Conservation (phyloP, 495 filamentous ascomycete species). For the Daldinia concentrica region DNA sequence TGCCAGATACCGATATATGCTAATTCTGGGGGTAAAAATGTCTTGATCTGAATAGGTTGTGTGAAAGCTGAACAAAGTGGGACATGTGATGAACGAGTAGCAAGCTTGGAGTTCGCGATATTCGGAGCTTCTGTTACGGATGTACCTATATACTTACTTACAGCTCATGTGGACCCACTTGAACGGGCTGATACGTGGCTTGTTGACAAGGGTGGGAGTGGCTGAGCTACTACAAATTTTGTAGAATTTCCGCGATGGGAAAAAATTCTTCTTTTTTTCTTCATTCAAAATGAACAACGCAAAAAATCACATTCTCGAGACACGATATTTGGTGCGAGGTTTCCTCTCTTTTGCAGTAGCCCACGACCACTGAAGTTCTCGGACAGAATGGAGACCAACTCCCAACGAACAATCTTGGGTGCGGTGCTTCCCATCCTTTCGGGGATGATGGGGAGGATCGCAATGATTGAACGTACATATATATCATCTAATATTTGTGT, state of each 20-base stretch:
- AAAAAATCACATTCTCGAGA: conserved; percentile 62
- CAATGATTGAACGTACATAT: conserved; percentile 66
- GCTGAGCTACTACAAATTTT: conserved; percentile 32
- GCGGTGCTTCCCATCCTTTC: conserved; percentile 58
- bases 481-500: neutral
- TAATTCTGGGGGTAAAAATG: neutral
- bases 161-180: neutral
- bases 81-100: conserved; percentile 12
- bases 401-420: conserved; percentile 65
- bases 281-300: conserved; percentile 62
- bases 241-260: conserved; percentile 35
- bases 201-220: neutral
- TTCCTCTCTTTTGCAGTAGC: conserved; percentile 44
- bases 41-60: neutral
- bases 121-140: conserved; percentile 29
- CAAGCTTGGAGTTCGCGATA: conserved; percentile 22
- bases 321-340: conserved; percentile 57
- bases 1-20: conserved; percentile 10
- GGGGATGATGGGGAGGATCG: conserved; percentile 58
- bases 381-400: conserved; percentile 64
- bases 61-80: conserved; percentile 4
- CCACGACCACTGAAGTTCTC: conserved; percentile 60
- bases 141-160: conserved; percentile 6
- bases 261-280: conserved; percentile 49
- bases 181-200: conserved; percentile 26